Evolutionary conservation across 176 grass and related monocot genomes (phyloP).

Genomic region (Cocos nucifera): DNA sequence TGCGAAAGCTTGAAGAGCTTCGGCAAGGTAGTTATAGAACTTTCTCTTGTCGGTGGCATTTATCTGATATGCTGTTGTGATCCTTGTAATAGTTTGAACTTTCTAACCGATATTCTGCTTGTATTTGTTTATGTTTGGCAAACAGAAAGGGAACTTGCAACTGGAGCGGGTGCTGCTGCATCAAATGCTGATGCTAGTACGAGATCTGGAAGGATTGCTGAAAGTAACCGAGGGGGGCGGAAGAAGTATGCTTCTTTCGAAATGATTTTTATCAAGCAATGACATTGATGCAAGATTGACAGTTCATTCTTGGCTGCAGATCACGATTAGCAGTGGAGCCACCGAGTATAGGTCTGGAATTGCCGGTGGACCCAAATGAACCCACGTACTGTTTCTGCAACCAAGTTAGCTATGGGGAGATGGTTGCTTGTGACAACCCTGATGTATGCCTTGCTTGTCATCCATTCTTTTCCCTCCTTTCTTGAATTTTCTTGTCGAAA

Average conservation of each 20-base stretch:
- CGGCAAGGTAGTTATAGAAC: slow-evolving; percentile 38
- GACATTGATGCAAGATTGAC: too few species aligned
- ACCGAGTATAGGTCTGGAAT: slow-evolving; percentile 58
- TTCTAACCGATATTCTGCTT: not conserved
- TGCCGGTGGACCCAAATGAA: slow-evolving; percentile 96
- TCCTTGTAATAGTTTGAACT: too few species aligned
- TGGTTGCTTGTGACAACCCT: slow-evolving; percentile 86
- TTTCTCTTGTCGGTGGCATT: too few species aligned
- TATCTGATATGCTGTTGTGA: too few species aligned
- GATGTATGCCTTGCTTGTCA: slow-evolving; percentile 29
- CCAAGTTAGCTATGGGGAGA: slow-evolving; percentile 91
- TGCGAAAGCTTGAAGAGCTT: slow-evolving; percentile 89
- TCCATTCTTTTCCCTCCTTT: not conserved
- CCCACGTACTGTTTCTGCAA: slow-evolving; percentile 92
- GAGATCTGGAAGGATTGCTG: slow-evolving; percentile 50
- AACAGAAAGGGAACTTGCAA: slow-evolving; percentile 40
- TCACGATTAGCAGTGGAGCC: slow-evolving; percentile 37
- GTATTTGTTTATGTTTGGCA: slow-evolving; percentile 8
- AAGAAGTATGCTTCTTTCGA: slow-evolving; percentile 65
- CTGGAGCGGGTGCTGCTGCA: slow-evolving; percentile 24
- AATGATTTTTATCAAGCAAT: not conserved
- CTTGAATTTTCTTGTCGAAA: not conserved
- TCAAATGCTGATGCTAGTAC: slow-evolving; percentile 27
- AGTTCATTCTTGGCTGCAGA: slow-evolving; percentile 19
- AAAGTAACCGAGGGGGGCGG: slow-evolving; percentile 81